A percentile compares a stretch with the other conserved stretches of the same genome.
Evolutionary conservation across 495 filamentous ascomycete species (phyloP).

Genomic region (Xylaria flabelliformis): DNA sequence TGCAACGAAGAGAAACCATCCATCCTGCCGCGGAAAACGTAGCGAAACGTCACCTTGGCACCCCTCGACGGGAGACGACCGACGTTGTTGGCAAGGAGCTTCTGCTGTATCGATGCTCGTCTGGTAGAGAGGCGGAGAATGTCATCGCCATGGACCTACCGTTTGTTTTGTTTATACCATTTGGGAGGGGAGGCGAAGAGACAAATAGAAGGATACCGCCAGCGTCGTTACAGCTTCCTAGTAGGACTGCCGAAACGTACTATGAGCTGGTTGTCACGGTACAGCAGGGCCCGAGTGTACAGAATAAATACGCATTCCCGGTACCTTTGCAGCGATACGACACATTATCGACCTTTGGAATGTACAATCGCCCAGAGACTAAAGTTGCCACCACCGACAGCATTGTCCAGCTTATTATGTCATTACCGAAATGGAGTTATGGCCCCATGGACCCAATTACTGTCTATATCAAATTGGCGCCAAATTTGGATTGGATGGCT

Average conservation of each 20-base stretch:
- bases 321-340: constrained; percentile 93
- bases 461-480: constrained; percentile 90
- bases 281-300: constrained; percentile 83
- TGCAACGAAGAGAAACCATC: constrained; percentile 93
- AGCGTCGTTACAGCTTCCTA: constrained; percentile 88
- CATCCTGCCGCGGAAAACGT: constrained; percentile 94
- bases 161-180: constrained; percentile 96
- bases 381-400: constrained; percentile 87
- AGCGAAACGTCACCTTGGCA: constrained; percentile 88
- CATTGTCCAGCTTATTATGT: constrained; percentile 88
- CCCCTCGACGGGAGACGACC: constrained; percentile 87
- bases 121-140: constrained; percentile 82
- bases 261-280: constrained; percentile 97
- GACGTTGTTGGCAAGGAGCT: constrained; percentile 96
- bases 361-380: constrained; percentile 96
- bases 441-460: constrained; percentile 94
- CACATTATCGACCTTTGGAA: constrained; percentile 96
- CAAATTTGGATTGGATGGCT: constrained; percentile 87
- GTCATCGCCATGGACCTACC: constrained; percentile 97
- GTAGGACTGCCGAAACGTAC: constrained; percentile 90
- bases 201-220: constrained; percentile 87
- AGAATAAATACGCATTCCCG: constrained; percentile 89
- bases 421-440: constrained; percentile 93
- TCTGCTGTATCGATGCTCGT: constrained; percentile 83
- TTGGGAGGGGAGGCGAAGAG: constrained; percentile 87